Conservation (phyloP, 108 stramenopile genomes). For the Cyclotella choctawhatcheeana region DNA sequence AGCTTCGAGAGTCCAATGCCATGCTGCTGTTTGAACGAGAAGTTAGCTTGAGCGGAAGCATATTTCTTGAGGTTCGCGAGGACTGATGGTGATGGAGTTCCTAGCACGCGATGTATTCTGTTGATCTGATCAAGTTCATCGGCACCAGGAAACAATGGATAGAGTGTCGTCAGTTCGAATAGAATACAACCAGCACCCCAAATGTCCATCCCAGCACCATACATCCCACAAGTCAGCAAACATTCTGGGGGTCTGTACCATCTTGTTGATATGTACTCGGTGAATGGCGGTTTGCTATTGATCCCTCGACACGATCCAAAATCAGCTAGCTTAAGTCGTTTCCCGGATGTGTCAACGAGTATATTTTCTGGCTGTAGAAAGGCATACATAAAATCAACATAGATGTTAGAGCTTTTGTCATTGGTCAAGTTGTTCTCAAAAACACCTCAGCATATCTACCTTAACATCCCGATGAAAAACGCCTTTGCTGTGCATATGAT, state of each 20-base stretch:
- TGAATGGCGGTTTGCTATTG: constrained; percentile 80
- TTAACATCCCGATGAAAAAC: constrained; percentile 91
- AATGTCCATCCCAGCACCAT: constrained; percentile 86
- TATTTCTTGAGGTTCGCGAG: constrained; percentile 63
- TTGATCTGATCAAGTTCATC: constrained; percentile 83
- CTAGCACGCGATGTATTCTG: constrained; percentile 77
- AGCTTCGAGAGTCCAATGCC: constrained; percentile 79
- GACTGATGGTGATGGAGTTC: constrained; percentile 57
- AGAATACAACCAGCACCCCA: constrained; percentile 89
- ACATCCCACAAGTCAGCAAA: constrained; percentile 82
- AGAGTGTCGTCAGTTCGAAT: constrained; percentile 83
- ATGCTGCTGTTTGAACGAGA: constrained; percentile 63
- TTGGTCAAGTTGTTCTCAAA: too few relatives aligned
- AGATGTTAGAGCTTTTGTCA: too few relatives aligned
- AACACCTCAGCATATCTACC: too few relatives aligned
- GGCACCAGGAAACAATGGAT: constrained; percentile 83
- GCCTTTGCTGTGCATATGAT: constrained; percentile 75
- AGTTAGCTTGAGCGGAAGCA: constrained; percentile 72
- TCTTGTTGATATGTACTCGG: constrained; percentile 88
- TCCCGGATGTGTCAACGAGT: constrained; percentile 63
- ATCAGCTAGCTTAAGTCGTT: constrained; percentile 82
- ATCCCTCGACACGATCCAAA: constrained; percentile 88
- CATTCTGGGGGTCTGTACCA: constrained; percentile 91
- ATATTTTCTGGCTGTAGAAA: constrained; percentile 83
- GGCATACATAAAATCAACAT: too few relatives aligned